These are phyloP conservation scores for Bipolaris gigantea DNA, from an alignment of 2,329 filamentous ascomycete species.

Conservation along the genomic window DNA sequence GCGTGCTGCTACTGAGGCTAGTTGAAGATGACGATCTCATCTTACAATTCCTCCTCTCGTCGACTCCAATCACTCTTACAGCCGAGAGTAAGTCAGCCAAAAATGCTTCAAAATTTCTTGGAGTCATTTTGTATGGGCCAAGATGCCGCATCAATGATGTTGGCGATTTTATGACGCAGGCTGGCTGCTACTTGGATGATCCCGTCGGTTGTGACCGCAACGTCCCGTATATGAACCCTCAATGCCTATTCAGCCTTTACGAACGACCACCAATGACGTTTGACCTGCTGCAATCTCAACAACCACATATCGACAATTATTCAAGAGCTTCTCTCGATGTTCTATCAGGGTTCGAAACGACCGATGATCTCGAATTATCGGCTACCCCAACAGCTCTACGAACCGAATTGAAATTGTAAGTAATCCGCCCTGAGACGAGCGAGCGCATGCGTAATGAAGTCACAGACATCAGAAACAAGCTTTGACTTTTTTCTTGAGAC, in stretches of 20 bases:
- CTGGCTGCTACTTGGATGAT: slow-evolving; percentile 12
- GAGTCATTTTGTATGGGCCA: slow-evolving; percentile 1
- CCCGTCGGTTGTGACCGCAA: slow-evolving; percentile 16
- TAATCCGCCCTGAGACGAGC: background rate
- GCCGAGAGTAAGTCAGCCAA: background rate
- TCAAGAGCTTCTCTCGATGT: background rate
- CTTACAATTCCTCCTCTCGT: background rate
- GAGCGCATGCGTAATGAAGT: background rate
- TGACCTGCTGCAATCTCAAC: background rate
- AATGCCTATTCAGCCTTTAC: slow-evolving; percentile 5
- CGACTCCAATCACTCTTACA: background rate
- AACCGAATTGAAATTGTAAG: background rate
- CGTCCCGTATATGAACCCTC: slow-evolving; percentile 18
- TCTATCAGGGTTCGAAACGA: background rate
- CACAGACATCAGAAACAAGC: slow-evolving; percentile 14
- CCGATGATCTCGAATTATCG: background rate
- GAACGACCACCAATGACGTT: background rate
- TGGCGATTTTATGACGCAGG: background rate
- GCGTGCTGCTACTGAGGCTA: background rate
- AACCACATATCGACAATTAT: background rate
- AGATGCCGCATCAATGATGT: background rate
- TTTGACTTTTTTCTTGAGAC: slow-evolving; percentile 10
- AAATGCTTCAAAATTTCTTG: background rate
- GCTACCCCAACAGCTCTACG: background rate
- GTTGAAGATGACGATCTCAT: background rate